phyloP scores from a whole-genome alignment of 2,329 filamentous ascomycete genomes.

The Fusarium tjaetaba region DNA sequence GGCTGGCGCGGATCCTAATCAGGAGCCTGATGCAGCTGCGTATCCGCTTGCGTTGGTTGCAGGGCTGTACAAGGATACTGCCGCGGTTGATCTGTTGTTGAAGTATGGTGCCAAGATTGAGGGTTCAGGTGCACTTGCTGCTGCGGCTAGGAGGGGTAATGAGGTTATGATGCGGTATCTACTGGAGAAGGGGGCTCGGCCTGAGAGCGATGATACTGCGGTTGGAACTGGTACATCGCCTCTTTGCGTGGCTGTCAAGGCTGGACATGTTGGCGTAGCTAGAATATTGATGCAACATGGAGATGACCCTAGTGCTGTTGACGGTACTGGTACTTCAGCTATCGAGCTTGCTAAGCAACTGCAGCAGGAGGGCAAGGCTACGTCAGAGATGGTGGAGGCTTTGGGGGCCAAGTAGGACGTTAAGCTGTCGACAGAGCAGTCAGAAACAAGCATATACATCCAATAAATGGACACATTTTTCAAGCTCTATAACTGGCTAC shows the following conservation, averaged over 20 bases:
- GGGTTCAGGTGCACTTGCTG: neutral
- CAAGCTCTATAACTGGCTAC: accelerated
- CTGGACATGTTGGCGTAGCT: neutral
- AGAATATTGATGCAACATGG: neutral
- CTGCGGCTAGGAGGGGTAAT: neutral
- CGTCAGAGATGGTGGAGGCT: neutral
- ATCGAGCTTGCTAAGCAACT: neutral
- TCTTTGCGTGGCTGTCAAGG: neutral
- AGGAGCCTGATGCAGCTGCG: neutral
- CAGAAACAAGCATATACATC: neutral
- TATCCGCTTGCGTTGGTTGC: neutral
- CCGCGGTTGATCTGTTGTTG: neutral
- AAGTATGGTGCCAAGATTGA: neutral
- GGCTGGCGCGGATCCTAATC: neutral
- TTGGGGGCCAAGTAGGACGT: neutral
- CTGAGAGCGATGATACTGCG: neutral
- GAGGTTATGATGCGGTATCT: neutral
- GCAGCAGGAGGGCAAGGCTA: neutral
- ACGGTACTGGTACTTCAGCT: neutral
- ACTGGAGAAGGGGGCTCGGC: neutral
- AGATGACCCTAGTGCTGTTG: neutral
- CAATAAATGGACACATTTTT: no score
- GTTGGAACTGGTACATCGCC: neutral
- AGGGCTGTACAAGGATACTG: neutral
- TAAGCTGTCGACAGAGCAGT: accelerated